Evolutionary conservation across 2,329 filamentous ascomycete species (phyloP), one percentile per base, ranked within the genome.

Genomic region (Cladosporium austrohemisphaericum): DNA sequence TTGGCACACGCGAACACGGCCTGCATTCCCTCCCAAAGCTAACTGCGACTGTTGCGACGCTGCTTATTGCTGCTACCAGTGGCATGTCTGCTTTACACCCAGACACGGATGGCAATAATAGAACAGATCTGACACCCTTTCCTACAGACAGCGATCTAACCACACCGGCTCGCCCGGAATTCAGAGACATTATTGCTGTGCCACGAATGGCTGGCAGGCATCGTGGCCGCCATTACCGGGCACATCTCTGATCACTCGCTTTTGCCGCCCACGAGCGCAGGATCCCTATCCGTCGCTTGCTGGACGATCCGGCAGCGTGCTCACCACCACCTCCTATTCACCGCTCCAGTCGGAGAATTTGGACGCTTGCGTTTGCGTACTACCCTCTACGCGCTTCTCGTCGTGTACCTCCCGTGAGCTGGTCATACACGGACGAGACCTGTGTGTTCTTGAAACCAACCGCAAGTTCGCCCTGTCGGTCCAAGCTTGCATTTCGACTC

Each of bases 281-380:
- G 25, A 41, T 41, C n/a, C n/a, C n/a, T n/a, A n/a, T n/a, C 14
- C 23, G n/a, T 10, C 31, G 38, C 36, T 26, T 41, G 38, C 10
- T 41, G 38, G 14, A 18, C 20, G 38, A 28, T 41, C 14, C 25
- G 25, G 25, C 38, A 41, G 38, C 38, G 31, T 22, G 38, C 38
- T 29, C 38, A n/a, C n/a, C n/a, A n/a, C 22, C 26, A 22, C 38
- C 26, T 29, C 38, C 22, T 31, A 41, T 41, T 41, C 38, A 41
- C 38, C 38, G 38, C 38, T 20, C 44, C 44, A 47, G 44, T 47
- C 44, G 44, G 44, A 38, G 44, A 47, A 47, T 47, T 47, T 47
- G 44, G 44, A 38, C 35, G 26, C 23, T 31, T 28, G 44, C 44
- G 38, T 29, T 16, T 19, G 31, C 38, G 44, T 47, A 33, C 44